Evolutionary conservation across 2,329 filamentous ascomycete genomes (phyloP), one percentile per base, ranked within the genome.

Genomic region (Cordyceps cateniannulata): DNA sequence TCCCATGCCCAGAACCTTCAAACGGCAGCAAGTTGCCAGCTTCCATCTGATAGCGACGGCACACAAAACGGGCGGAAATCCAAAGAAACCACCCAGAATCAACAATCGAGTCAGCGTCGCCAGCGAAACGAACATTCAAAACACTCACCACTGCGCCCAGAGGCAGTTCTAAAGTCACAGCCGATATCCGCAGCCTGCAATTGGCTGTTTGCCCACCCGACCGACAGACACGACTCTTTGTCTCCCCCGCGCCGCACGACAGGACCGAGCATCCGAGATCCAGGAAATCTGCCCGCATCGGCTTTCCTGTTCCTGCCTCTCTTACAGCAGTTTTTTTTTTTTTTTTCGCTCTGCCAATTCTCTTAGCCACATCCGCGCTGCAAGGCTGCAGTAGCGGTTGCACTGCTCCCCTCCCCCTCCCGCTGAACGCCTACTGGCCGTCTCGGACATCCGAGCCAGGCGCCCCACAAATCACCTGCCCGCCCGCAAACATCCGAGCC

Each of bases 381-480:
- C 27, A 60, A 53, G 50, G 50, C 58, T 60, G 50, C 58, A 42
- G 51, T 45, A 55, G 44, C 51, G 44, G 44, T 45, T n/a, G 47
- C 56, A 6, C 45, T 44, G 29, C 25, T 45, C 57, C 10, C 49
- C 32, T 20, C 38, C 42, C 24, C 22, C 51, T 24, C 49, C 27
- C 47, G 18, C 45, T 27, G 29, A 49, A 20, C 29, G 24, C 52
- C 38, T 38, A 54, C 35, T 50, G 59, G 38, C 49, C 59, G 51
- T 38, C 59, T 61, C 59, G 59, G 59, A 61, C 51, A 52, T 61
- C 59, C 59, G 59, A 61, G 59, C 51, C 35, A 50, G 47, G 16
- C 16, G 59, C 53, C 59, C 59, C 59, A 54, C 59, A 61, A 56
- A 57, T 61, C 53, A 61, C 32, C 52, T 61, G 59, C 52, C 53